A percentile compares a stretch with the other conserved stretches of the same genome.
Evolutionary conservation across 345 rosid genomes (phyloP).

Genomic region (Balakata baccata): DNA sequence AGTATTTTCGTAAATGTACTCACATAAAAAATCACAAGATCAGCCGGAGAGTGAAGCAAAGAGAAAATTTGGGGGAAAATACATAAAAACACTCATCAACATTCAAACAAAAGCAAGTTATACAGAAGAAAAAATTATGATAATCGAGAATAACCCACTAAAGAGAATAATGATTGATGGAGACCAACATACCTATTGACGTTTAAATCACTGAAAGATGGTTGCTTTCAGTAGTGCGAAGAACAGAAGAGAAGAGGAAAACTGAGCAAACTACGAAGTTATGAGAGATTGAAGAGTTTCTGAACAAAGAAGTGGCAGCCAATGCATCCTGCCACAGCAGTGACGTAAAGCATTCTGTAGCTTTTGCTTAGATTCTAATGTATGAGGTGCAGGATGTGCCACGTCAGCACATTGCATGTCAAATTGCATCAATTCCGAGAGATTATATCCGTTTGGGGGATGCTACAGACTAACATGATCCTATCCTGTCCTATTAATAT

Average conservation of each 20-base stretch:
- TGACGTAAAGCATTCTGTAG: conserved; percentile 2
- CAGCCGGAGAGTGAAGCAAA: background rate
- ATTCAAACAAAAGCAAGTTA: conserved; percentile 2
- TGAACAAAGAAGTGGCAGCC: background rate
- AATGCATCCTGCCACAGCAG: conserved; percentile 4
- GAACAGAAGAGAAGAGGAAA: background rate
- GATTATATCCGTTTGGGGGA: too few species aligned
- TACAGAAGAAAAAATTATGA: background rate
- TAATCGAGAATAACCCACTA: conserved; percentile 23
- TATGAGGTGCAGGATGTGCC: conserved; percentile 44
- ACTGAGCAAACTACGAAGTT: conserved; percentile 6
- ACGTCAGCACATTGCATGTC: conserved; percentile 36
- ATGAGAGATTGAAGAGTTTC: background rate
- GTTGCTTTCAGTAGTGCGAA: conserved; percentile 15
- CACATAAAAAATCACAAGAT: background rate
- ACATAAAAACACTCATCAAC: background rate
- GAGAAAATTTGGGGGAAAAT: background rate
- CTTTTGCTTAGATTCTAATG: conserved; percentile 30
- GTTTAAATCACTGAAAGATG: background rate
- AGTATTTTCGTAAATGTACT: background rate
- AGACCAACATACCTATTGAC: conserved; percentile 28
- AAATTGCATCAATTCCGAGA: background rate
- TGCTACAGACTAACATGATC: too few species aligned
- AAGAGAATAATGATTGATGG: conserved; percentile 3
- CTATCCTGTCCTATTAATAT: too few species aligned